A percentile compares a stretch with the other conserved stretches of the same genome.
phyloP scores from a whole-genome alignment of 495 filamentous ascomycete genomes.

The Penicillium macrosclerotiorum region DNA sequence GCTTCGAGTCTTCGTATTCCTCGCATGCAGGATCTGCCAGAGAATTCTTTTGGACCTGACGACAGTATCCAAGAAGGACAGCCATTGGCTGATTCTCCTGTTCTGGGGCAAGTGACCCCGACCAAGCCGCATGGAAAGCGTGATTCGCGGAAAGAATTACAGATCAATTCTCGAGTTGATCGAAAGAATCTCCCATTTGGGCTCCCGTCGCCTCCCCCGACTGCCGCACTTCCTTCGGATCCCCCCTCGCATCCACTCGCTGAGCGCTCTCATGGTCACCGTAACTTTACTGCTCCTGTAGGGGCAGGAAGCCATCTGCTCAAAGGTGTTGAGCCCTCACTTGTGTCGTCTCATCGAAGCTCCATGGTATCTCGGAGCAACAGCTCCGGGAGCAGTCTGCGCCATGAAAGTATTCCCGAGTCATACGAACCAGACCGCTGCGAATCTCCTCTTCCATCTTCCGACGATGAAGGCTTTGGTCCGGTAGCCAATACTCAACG shows the following conservation, averaged over 20 bases:
- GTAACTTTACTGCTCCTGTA: slow-evolving; percentile 20
- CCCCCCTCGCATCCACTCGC: slow-evolving; percentile 16
- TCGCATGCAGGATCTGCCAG: slow-evolving; percentile 15
- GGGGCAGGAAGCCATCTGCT: neutral
- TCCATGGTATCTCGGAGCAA: slow-evolving; percentile 25
- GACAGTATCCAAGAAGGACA: neutral
- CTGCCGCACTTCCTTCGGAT: slow-evolving; percentile 25
- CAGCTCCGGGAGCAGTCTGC: slow-evolving; percentile 29
- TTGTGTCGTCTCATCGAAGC: slow-evolving; percentile 11
- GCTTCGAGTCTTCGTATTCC: slow-evolving; percentile 18
- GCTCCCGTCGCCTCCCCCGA: slow-evolving; percentile 33
- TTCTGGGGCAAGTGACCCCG: slow-evolving; percentile 14
- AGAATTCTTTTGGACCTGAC: slow-evolving; percentile 4
- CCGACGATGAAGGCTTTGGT: slow-evolving; percentile 41
- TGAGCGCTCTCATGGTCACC: slow-evolving; percentile 8
- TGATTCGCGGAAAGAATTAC: slow-evolving; percentile 9
- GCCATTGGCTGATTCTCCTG: slow-evolving; percentile 25
- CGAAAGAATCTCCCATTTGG: slow-evolving; percentile 27
- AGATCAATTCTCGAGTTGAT: slow-evolving; percentile 17
- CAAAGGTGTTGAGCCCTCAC: slow-evolving; percentile 6
- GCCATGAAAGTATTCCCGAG: slow-evolving; percentile 22
- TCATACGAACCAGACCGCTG: slow-evolving; percentile 19
- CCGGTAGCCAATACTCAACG: slow-evolving; percentile 3
- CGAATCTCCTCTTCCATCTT: slow-evolving; percentile 41
- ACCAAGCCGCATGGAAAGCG: slow-evolving; percentile 10